Evolutionary conservation across 2,329 filamentous ascomycete species (phyloP).

Genomic region (Moelleriella libera): DNA sequence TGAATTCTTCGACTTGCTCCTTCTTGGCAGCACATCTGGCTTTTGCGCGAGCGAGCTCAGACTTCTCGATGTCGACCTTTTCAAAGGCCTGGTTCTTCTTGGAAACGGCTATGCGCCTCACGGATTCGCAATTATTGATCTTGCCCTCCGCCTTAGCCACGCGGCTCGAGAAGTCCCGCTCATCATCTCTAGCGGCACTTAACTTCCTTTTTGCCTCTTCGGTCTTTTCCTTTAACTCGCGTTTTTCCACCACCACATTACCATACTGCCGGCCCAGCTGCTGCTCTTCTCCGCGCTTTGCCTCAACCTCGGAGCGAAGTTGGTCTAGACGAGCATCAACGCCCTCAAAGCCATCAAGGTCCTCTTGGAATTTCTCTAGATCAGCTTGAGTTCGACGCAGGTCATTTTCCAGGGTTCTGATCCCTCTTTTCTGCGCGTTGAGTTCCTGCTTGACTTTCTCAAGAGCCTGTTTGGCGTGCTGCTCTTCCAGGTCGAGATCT

Average conservation of each 20-base stretch:
- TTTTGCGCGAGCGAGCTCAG: constrained; percentile 29
- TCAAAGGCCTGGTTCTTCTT: constrained; percentile 50
- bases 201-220: constrained; percentile 24
- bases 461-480: constrained; percentile 30
- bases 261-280: constrained; percentile 42
- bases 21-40: constrained; percentile 31
- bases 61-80: constrained; percentile 30
- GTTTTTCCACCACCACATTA: constrained; percentile 32
- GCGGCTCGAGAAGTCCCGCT: constrained; percentile 26
- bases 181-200: constrained; percentile 18
- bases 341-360: constrained; percentile 52
- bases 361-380: constrained; percentile 34
- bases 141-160: constrained; percentile 43
- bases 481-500: constrained; percentile 33
- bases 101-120: constrained; percentile 37
- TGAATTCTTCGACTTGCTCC: constrained; percentile 37
- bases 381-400: constrained; percentile 47
- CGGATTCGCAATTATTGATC: constrained; percentile 29
- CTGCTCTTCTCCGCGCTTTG: constrained; percentile 32
- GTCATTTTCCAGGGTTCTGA: constrained; percentile 31
- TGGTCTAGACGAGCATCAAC: constrained; percentile 51
- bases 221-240: constrained; percentile 28
- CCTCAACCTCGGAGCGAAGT: constrained; percentile 42
- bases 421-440: constrained; percentile 25
- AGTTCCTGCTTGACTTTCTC: constrained; percentile 32